Base-by-base conservation (phyloP, 495 filamentous ascomycete species). In the Thozetella sp. region DNA sequence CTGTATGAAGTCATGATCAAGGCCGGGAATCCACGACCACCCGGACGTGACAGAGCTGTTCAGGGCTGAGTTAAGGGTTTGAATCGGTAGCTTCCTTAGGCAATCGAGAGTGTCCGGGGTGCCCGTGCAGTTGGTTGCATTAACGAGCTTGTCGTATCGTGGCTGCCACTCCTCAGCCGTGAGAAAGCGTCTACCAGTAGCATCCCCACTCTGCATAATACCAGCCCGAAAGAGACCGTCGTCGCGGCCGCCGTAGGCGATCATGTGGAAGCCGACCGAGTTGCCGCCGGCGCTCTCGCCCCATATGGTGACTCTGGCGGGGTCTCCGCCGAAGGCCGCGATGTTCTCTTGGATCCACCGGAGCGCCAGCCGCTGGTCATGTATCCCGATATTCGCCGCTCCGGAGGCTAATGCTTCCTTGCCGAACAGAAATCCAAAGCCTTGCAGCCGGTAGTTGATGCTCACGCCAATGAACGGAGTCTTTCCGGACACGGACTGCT, bases 311-410 rank as follows among this genome's bases (percentile, higher is more conserved):
- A 83, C 78, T 50, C 70, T 69, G 1, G 53, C 22, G 37, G 71
- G 72, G 56, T 75, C 68, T 1, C 85, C 82, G 10, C 82, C 78
- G 63, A 87, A 86, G 6, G 74, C 70, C 2, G 58, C 75, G 54
- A 88, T 87, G 46, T 86, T 83, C 48, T 85, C 81, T 45, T 80
- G 74, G 43, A 87, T 69, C 79, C 78, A 82, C 30, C 75, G 58
- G 2, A 80, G 63, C 1, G 72, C 77, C 23, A 80, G 66, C 20
- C 69, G 58, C 61, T 81, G 78, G 64, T 81, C 78, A 0, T 73
- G 64, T 0, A 81, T 54, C 2, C 76, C 78, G 1, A 83, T 74
- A 56, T 87, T 75, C 23, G 67, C 55, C 1, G 58, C 59, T 6
- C 58, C 63, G 22, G 60, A 59, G 0, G 50, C 54, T 27, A 57